Base-by-base conservation (phyloP, 1,284 basidiomycete species). In the Blastosporella zonata region DNA sequence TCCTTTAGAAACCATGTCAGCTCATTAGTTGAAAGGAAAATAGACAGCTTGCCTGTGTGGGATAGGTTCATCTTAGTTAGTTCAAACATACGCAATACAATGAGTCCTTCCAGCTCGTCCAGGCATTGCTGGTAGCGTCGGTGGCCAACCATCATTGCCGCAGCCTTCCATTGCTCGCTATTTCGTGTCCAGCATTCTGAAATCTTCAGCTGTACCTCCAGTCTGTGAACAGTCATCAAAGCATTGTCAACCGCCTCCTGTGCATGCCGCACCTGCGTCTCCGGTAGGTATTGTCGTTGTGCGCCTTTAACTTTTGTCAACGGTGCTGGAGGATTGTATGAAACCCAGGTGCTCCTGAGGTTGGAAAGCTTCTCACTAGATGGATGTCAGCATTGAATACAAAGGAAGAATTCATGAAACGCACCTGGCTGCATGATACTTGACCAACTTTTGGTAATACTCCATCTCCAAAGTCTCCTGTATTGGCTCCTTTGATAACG, bases 391-490 rank as follows among this genome's bases (percentile, higher is more conserved):
- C n/a, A n/a, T n/a, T n/a, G n/a, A n/a, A n/a, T n/a, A n/a, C n/a
- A n/a, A n/a, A n/a, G n/a, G n/a, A n/a, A n/a, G n/a, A n/a, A n/a
- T n/a, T n/a, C n/a, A n/a, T n/a, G n/a, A n/a, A 13, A 57, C 56
- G 43, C 45, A 59, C 56, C 56, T 36, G 9, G 49, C 36, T 3
- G 41, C 53, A 6, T 37, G 5, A 13, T 60, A 42, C 17, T 57
- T 55, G 2, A 58, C 45, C 6, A 62, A 49, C 33, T 56, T 55
- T 40, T 58, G 49, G 44, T 55, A 59, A 34, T 65, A 65, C 31
- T 63, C 61, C 61, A 63, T 67, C 36, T 61, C 40, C 12, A 60
- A 38, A 0, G 60, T 64, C 31, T 65, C 62, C 31, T 57, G 36
- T 9, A 51, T 8, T 0, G 62, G 63, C 47, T 61, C 58, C 39